phyloP scores from a whole-genome alignment of 2,329 filamentous ascomycete genomes.

The Monosporascus sp. region DNA sequence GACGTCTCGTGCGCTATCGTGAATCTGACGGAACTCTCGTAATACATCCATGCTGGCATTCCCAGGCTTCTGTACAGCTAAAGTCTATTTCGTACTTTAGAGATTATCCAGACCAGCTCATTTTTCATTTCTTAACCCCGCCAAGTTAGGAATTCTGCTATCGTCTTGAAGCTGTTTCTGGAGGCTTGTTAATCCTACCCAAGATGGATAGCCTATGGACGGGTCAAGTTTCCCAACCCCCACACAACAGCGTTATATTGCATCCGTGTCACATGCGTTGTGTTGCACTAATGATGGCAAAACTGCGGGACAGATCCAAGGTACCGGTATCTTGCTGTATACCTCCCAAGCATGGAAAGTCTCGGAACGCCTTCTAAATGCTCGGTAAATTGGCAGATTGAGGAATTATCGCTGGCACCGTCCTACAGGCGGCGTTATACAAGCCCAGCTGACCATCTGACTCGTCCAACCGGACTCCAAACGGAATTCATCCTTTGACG shows the following conservation, averaged over 20 bases:
- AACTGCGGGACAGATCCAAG: neutral
- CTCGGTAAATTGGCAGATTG: no score
- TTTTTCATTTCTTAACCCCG: no score
- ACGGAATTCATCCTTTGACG: neutral
- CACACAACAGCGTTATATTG: neutral
- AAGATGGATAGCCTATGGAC: neutral
- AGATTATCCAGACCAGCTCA: no score
- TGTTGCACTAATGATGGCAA: neutral
- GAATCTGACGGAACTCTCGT: no score
- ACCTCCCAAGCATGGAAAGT: neutral
- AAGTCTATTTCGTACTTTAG: no score
- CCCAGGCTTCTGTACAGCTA: no score
- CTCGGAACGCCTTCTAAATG: neutral
- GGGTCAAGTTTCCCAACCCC: neutral
- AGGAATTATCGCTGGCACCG: no score
- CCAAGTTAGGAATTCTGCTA: no score
- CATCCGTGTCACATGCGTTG: neutral
- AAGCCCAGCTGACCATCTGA: neutral
- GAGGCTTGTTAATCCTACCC: neutral
- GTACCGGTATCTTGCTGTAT: neutral
- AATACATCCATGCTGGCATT: no score
- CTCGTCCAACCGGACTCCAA: neutral
- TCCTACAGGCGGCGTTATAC: neutral
- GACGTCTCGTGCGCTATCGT: no score
- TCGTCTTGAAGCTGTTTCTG: no score